Conservation (phyloP, 1,284 basidiomycete genomes). For the Tilletiopsis washingtonensis region DNA sequence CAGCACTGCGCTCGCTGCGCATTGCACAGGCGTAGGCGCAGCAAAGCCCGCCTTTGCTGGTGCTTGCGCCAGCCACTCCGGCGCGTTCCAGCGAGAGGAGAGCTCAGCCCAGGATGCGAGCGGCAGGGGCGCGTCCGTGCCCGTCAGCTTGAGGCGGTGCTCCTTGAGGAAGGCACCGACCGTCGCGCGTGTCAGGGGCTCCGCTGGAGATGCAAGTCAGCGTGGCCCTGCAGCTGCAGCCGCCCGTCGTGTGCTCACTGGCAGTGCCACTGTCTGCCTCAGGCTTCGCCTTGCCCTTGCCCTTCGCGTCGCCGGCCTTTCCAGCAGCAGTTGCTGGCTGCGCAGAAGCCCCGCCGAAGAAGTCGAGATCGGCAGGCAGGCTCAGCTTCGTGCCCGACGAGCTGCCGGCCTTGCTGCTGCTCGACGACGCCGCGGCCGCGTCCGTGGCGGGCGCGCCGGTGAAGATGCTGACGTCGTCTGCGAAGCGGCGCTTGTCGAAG, state of each 20-base stretch:
- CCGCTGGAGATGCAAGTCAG: conserved; percentile 2
- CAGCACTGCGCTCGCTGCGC: conserved; percentile 46
- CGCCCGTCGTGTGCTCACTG: background rate
- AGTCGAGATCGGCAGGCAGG: conserved; percentile 30
- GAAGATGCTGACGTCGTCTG: background rate
- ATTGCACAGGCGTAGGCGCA: conserved; percentile 47
- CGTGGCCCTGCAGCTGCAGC: background rate
- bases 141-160: conserved; percentile 46
- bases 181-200: conserved; percentile 26
- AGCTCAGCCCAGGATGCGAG: conserved; percentile 44
- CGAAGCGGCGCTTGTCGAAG: background rate
- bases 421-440: background rate
- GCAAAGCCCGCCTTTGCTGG: conserved; percentile 28
- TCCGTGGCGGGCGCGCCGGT: background rate
- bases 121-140: conserved; percentile 48
- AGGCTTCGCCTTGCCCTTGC: background rate
- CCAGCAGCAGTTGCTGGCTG: background rate
- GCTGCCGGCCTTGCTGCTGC: too few relatives aligned
- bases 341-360: conserved; percentile 23
- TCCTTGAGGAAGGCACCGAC: conserved; percentile 28
- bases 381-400: conserved; percentile 16
- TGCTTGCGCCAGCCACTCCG: conserved; percentile 26
- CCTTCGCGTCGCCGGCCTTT: conserved; percentile 7
- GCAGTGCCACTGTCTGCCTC: background rate
- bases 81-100: conserved; percentile 20